These are phyloP conservation scores for Bipolaris victoriae DNA, from an alignment of 2,329 filamentous ascomycete species.

Conservation along the genomic window DNA sequence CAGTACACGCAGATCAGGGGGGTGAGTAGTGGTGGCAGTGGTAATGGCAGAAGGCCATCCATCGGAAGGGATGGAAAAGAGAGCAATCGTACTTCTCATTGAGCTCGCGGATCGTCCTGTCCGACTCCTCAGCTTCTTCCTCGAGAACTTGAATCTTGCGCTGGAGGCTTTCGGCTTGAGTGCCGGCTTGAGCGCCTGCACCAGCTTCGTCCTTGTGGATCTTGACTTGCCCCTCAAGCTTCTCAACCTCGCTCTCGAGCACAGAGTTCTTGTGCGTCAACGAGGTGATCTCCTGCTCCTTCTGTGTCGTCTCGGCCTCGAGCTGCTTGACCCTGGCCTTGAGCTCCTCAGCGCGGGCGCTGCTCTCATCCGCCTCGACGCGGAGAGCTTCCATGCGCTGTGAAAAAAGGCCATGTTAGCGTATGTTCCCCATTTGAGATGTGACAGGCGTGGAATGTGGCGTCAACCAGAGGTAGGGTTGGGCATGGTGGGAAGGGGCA, in stretches of 20 bases:
- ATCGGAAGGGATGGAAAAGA: neutral
- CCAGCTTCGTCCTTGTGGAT: slow-evolving; percentile 86
- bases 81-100: slow-evolving; percentile 87
- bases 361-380: slow-evolving; percentile 86
- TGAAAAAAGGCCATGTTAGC: slow-evolving; percentile 32
- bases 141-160: slow-evolving; percentile 94
- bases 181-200: slow-evolving; percentile 80
- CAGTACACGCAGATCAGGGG: slow-evolving; percentile 23
- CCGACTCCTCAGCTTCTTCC: slow-evolving; percentile 95
- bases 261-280: slow-evolving; percentile 93
- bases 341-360: slow-evolving; percentile 83
- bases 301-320: slow-evolving; percentile 92
- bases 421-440: neutral
- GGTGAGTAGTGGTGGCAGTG: neutral
- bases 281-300: slow-evolving; percentile 98
- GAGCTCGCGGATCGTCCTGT: slow-evolving; percentile 94
- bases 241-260: slow-evolving; percentile 89
- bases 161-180: slow-evolving; percentile 89
- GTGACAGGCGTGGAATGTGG: slow-evolving; percentile 14
- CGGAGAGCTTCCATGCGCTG: slow-evolving; percentile 97
- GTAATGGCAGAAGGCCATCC: neutral
- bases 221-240: slow-evolving; percentile 82
- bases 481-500: slow-evolving; percentile 24
- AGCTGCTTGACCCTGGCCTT: slow-evolving; percentile 84
- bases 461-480: slow-evolving; percentile 11